Conservation (phyloP, 2,329 filamentous ascomycete species). For the Alternaria angustiovoidea region DNA sequence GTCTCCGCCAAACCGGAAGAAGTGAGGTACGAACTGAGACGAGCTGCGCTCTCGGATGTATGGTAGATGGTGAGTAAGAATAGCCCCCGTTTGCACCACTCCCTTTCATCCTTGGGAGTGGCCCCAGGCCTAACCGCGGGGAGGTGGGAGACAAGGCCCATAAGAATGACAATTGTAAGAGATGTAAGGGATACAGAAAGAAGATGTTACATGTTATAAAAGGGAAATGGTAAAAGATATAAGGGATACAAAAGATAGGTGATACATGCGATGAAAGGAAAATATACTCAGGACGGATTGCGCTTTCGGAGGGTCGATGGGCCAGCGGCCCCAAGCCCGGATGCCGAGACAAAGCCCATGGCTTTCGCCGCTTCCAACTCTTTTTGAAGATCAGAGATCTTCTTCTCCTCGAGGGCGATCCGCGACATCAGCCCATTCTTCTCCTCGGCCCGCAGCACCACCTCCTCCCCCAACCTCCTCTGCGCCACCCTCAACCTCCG, state of each 20-base stretch:
- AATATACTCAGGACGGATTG: neutral
- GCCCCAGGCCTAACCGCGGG: constrained; percentile 9
- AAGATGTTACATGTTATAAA: neutral
- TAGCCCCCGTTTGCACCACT: constrained; percentile 4
- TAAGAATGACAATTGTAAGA: neutral
- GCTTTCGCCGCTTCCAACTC: neutral
- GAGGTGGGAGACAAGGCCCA: constrained; percentile 1
- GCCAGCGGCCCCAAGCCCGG: neutral
- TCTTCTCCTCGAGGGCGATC: neutral
- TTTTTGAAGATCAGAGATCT: neutral
- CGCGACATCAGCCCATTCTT: too few species aligned
- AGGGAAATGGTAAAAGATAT: neutral
- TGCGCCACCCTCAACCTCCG: too few species aligned
- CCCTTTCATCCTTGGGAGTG: constrained; percentile 1
- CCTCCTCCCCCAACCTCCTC: too few species aligned
- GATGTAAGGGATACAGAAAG: neutral
- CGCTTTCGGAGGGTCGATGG: neutral
- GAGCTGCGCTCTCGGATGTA: neutral
- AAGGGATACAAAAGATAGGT: neutral
- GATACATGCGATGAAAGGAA: neutral
- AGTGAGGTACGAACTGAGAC: neutral
- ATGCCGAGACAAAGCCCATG: neutral
- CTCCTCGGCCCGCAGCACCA: neutral
- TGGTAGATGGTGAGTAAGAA: neutral
- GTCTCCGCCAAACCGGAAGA: constrained; percentile 1